phyloP scores from a whole-genome alignment of 805 yeast species.

The Kuraishia cidri region DNA sequence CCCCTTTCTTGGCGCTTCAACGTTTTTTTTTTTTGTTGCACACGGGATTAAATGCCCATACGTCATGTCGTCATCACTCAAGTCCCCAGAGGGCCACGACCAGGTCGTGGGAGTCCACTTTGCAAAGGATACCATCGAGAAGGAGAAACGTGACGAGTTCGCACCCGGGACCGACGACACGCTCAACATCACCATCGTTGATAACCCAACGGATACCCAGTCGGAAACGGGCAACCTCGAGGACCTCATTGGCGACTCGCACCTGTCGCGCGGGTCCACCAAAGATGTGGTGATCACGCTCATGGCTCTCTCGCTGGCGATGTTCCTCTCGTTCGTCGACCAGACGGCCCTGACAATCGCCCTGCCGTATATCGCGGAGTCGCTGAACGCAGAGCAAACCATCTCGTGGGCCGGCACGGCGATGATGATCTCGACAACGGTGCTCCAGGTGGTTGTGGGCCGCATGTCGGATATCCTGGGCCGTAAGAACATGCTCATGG shows the following conservation, averaged over 20 bases:
- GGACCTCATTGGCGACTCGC: not conserved
- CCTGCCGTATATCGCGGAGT: constrained; percentile 37
- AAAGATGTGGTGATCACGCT: constrained; percentile 27
- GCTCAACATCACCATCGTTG: too few relatives aligned
- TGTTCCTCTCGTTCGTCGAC: constrained; percentile 35
- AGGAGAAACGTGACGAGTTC: too few relatives aligned
- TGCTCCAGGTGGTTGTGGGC: constrained; percentile 45
- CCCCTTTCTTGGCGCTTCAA: too few relatives aligned
- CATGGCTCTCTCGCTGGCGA: constrained; percentile 26
- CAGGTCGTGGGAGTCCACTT: too few relatives aligned
- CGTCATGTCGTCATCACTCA: too few relatives aligned
- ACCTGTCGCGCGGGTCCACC: constrained; percentile 24
- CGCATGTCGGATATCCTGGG: constrained; percentile 48
- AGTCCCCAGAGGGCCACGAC: too few relatives aligned
- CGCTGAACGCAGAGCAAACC: constrained; percentile 32
- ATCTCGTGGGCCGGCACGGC: constrained; percentile 57
- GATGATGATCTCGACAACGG: constrained; percentile 37
- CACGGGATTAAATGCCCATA: too few relatives aligned
- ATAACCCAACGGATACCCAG: too few relatives aligned
- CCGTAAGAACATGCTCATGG: constrained; percentile 32
- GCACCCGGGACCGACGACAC: too few relatives aligned
- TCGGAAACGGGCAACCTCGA: not conserved
- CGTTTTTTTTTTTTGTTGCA: too few relatives aligned
- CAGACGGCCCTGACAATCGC: constrained; percentile 40
- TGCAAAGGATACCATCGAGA: too few relatives aligned